phyloP scores from a whole-genome alignment of 352 stramenopile species.

The Pythium folliculosum region DNA sequence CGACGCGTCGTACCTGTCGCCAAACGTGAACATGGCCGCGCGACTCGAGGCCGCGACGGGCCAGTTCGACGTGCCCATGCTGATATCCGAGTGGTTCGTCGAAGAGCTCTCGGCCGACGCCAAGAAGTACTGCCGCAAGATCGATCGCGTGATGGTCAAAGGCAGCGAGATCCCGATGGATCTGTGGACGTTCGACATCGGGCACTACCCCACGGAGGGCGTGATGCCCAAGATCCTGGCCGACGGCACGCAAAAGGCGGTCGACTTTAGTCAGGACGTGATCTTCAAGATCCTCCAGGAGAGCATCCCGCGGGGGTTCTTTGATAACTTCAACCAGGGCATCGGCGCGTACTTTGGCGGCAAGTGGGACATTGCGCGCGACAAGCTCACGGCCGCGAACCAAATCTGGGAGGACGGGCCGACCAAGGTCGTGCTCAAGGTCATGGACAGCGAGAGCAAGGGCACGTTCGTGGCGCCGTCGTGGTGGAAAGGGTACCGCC shows the following conservation, averaged over 20 bases:
- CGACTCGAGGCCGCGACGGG: slow-evolving; percentile 95
- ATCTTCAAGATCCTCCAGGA: slow-evolving; percentile 80
- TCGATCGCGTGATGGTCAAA: slow-evolving; percentile 97
- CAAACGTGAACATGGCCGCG: slow-evolving; percentile 98
- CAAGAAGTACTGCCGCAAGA: slow-evolving; percentile 88
- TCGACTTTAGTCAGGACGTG: slow-evolving; percentile 78
- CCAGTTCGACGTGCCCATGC: slow-evolving; percentile 95
- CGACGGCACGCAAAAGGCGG: slow-evolving; percentile 73
- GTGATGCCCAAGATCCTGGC: slow-evolving; percentile 47
- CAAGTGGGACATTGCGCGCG: slow-evolving; percentile 87
- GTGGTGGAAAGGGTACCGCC: slow-evolving; percentile 92
- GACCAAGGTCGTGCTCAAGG: slow-evolving; percentile 90
- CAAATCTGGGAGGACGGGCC: slow-evolving; percentile 90
- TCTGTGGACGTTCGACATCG: slow-evolving; percentile 94
- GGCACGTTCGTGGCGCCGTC: slow-evolving; percentile 73
- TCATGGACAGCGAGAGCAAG: slow-evolving; percentile 91
- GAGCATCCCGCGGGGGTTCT: slow-evolving; percentile 86
- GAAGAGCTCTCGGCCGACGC: slow-evolving; percentile 90
- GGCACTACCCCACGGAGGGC: slow-evolving; percentile 67
- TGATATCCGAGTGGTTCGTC: slow-evolving; percentile 95
- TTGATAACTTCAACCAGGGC: slow-evolving; percentile 90
- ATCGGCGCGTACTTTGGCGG: slow-evolving; percentile 93
- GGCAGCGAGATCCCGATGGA: slow-evolving; percentile 94
- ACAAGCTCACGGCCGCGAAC: slow-evolving; percentile 86
- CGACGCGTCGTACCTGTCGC: slow-evolving; percentile 97